Conservation (phyloP, 2,329 filamentous ascomycete species). For the Microsporum canis region DNA sequence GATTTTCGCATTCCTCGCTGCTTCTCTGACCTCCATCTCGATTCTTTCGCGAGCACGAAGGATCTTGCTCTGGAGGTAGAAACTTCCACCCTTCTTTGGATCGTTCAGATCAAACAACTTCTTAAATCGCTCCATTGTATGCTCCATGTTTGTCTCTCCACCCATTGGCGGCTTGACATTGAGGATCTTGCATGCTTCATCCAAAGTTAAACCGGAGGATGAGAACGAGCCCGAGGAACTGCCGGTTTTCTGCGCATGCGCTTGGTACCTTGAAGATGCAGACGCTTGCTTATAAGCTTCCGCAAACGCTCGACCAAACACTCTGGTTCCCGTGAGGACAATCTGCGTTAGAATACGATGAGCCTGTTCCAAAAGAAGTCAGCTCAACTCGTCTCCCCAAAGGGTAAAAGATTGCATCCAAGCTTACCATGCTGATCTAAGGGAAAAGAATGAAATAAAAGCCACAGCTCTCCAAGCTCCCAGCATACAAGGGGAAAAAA, state of each 20-base stretch:
- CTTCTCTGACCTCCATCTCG: conserved; percentile 69
- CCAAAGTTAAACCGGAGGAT: conserved; percentile 70
- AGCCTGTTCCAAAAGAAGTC: conserved; percentile 46
- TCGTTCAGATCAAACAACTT: conserved; percentile 89
- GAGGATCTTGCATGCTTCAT: conserved; percentile 94
- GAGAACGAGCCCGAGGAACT: conserved; percentile 43
- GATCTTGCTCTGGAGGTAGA: conserved; percentile 97
- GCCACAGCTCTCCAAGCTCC: background rate
- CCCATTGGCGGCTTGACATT: conserved; percentile 82
- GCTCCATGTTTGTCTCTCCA: conserved; percentile 65
- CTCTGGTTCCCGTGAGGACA: conserved; percentile 77
- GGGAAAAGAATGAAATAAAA: background rate
- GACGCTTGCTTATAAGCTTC: conserved; percentile 95
- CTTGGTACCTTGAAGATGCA: conserved; percentile 71
- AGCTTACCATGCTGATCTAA: conserved; percentile 4
- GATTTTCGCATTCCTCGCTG: conserved; percentile 56
- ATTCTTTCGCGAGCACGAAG: conserved; percentile 82
- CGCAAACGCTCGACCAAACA: conserved; percentile 81
- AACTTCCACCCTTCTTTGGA: conserved; percentile 88
- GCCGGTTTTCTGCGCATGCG: conserved; percentile 54
- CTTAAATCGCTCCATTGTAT: conserved; percentile 82
- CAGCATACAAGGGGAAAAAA: background rate
- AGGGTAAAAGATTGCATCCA: background rate
- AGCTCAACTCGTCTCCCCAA: background rate
- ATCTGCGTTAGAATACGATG: conserved; percentile 92